A percentile compares a stretch with the other conserved stretches of the same genome.
Conservation (phyloP, 306 rosid genomes). For the Benincasa hispida region DNA sequence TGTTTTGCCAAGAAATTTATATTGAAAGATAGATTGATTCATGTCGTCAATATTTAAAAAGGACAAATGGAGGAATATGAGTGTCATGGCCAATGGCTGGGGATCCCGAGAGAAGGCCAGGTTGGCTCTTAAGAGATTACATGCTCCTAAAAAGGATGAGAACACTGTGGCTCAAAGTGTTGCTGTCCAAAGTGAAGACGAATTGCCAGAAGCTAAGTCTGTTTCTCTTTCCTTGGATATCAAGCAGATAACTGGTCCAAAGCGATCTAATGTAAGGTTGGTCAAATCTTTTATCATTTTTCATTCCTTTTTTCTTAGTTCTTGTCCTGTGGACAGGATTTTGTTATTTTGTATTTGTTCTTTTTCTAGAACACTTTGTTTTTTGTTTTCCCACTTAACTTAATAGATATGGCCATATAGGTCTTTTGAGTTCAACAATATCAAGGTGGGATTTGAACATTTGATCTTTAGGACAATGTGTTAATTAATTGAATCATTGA, state of each 20-base stretch:
- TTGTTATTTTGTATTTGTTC: not conserved
- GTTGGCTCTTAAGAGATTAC: slow-evolving; percentile 48
- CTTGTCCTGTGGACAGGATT: not conserved
- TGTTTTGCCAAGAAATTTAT: not conserved
- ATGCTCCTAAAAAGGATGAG: slow-evolving; percentile 55
- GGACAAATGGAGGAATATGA: slow-evolving; percentile 99
- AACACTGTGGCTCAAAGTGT: slow-evolving; percentile 18
- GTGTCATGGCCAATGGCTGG: slow-evolving; percentile 95
- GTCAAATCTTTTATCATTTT: slow-evolving; percentile 2
- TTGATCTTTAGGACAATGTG: not conserved
- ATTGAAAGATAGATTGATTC: not conserved
- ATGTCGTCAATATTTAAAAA: slow-evolving; percentile 12
- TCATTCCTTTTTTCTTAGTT: not conserved
- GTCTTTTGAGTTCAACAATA: not conserved
- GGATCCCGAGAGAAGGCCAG: slow-evolving; percentile 75
- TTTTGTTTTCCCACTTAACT: not conserved
- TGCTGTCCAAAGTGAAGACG: slow-evolving; percentile 70
- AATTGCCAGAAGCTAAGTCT: slow-evolving; percentile 43
- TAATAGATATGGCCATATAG: not conserved
- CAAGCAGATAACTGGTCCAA: slow-evolving; percentile 40
- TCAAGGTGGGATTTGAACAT: not conserved
- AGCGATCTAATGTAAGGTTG: slow-evolving; percentile 66
- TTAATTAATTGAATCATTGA: not conserved
- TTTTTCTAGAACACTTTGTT: not conserved
- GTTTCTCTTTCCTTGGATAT: slow-evolving; percentile 42